Percentiles rank a stretch among this genome's conserved stretches.
Conservation (phyloP, 495 filamentous ascomycete genomes). For the Penicillium parvum region DNA sequence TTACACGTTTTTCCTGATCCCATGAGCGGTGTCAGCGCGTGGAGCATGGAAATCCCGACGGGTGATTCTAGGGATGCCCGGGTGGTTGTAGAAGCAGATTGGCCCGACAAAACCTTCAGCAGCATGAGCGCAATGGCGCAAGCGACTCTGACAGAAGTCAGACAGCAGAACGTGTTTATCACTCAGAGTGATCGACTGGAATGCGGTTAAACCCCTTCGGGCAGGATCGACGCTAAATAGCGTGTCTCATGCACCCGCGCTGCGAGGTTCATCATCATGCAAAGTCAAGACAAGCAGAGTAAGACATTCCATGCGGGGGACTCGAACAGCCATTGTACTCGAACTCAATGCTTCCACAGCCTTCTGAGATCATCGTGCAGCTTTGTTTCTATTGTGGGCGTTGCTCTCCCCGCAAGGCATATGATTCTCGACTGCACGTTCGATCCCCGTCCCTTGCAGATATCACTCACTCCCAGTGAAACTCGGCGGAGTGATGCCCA, state of each 20-base stretch:
- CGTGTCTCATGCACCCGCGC: constrained; percentile 10
- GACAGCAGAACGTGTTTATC: neutral
- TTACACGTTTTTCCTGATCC: constrained; percentile 19
- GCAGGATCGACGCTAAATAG: constrained; percentile 14
- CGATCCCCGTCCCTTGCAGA: constrained; percentile 44
- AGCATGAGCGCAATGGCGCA: constrained; percentile 1
- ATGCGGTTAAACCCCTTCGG: constrained; percentile 19
- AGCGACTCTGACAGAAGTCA: constrained; percentile 4
- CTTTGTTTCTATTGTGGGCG: neutral
- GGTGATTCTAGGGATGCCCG: constrained; percentile 5
- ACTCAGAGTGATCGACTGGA: constrained; percentile 11
- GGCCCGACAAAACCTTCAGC: neutral
- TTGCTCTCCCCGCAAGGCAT: constrained; percentile 19
- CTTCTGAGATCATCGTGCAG: constrained; percentile 14
- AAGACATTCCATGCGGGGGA: constrained; percentile 13
- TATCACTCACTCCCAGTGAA: constrained; percentile 22
- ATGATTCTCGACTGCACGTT: constrained; percentile 18
- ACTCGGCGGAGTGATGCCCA: constrained; percentile 18
- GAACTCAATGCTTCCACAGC: no score
- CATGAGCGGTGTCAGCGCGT: constrained; percentile 11
- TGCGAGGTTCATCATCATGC: constrained; percentile 23
- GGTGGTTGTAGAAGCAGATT: constrained; percentile 6
- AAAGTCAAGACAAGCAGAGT: constrained; percentile 3
- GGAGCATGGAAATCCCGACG: constrained; percentile 7
- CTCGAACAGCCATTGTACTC: neutral